Percentiles rank a stretch among this genome's conserved stretches.
Conservation (phyloP, 2,329 filamentous ascomycete genomes). For the Beauveria sp. region DNA sequence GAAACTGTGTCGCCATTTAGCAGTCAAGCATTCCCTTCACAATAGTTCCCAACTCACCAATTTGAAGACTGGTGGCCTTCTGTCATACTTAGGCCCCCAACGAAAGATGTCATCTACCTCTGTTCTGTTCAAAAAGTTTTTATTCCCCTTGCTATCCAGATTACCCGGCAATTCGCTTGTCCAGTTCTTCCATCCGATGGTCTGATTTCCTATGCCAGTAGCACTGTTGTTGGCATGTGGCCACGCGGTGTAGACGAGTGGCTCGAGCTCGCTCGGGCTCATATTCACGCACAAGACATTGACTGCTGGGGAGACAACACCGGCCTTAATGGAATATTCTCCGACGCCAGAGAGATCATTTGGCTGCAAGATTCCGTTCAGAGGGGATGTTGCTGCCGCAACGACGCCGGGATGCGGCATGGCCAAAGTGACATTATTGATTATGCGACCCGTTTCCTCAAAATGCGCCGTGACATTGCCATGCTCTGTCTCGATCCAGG, state of each 20-base stretch:
- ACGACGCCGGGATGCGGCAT: conserved; percentile 68
- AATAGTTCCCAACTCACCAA: conserved; percentile 26
- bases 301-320: conserved; percentile 61
- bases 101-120: conserved; percentile 63
- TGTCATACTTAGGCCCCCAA: conserved; percentile 48
- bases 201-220: conserved; percentile 29
- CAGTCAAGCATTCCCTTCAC: conserved; percentile 12
- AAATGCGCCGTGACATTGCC: conserved; percentile 46
- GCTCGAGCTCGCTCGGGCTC: conserved; percentile 47
- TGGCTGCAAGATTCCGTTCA: conserved; percentile 65
- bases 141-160: conserved; percentile 15
- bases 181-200: conserved; percentile 29
- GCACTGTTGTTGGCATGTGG: conserved; percentile 29
- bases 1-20: conserved; percentile 31
- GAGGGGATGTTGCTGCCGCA: conserved; percentile 49
- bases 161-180: conserved; percentile 27
- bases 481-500: conserved; percentile 56
- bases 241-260: conserved; percentile 59
- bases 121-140: conserved; percentile 45
- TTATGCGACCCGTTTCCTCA: conserved; percentile 41
- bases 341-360: conserved; percentile 56
- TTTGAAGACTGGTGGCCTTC: conserved; percentile 46
- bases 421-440: conserved; percentile 71
- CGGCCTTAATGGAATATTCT: conserved; percentile 59
- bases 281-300: conserved; percentile 70